Percentiles rank a stretch among this genome's conserved stretches.
Conservation (phyloP, 768 basidiomycete genomes). For the Trametes gibbosa region DNA sequence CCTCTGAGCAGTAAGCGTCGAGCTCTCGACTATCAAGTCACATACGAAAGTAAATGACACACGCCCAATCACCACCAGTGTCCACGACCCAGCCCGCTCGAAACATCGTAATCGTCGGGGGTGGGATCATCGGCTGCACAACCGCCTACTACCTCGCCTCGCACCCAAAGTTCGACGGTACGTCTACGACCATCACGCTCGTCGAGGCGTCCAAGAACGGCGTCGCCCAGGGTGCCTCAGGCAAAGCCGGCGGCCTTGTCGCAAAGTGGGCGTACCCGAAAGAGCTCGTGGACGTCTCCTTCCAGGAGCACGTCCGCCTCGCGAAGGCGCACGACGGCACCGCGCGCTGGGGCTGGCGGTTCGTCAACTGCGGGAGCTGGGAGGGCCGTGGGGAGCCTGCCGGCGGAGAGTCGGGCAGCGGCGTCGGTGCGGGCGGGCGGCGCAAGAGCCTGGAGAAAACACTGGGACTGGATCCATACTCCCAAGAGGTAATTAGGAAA, state of each 20-base stretch:
- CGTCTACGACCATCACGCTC: slow-evolving; percentile 50
- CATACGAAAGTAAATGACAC: background rate
- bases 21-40: background rate
- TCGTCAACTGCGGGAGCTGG: slow-evolving; percentile 72
- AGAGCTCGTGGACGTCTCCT: slow-evolving; percentile 69
- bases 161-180: slow-evolving; percentile 46
- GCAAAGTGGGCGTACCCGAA: slow-evolving; percentile 79
- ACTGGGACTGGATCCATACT: slow-evolving; percentile 35
- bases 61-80: background rate
- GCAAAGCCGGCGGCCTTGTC: slow-evolving; percentile 83
- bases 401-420: slow-evolving; percentile 19
- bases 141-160: slow-evolving; percentile 77
- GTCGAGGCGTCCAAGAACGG: slow-evolving; percentile 68
- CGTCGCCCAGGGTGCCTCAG: slow-evolving; percentile 76
- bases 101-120: slow-evolving; percentile 75
- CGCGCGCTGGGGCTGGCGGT: slow-evolving; percentile 81
- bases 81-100: background rate
- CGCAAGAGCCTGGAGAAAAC: slow-evolving; percentile 56
- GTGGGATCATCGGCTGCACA: slow-evolving; percentile 83
- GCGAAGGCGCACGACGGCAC: slow-evolving; percentile 67
- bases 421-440: slow-evolving; percentile 31
- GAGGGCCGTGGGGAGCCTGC: slow-evolving; percentile 52
- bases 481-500: background rate
- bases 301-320: slow-evolving; percentile 69
- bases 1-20: too few species aligned